Base-by-base conservation (phyloP, 371 early-diverging fungal genomes). In the Furculomyces boomerangus region DNA sequence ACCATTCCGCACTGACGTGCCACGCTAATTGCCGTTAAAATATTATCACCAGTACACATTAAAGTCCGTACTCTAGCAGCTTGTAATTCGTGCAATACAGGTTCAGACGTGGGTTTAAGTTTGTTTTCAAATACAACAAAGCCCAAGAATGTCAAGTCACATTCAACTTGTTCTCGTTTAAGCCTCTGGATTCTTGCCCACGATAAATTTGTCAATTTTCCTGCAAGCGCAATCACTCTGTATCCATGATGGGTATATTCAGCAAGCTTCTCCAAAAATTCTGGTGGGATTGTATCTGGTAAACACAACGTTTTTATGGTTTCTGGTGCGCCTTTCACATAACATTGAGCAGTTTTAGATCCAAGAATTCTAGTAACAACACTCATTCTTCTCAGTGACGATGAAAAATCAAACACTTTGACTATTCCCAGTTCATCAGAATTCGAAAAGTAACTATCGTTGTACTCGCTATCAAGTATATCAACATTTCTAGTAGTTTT, bases 41-140 rank as follows among this genome's bases (percentile, higher is more conserved):
- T 80, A 66, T 94, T 94, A 69, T 99, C 99, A 18, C 95, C 99
- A 0, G 99, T 99, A 65, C 97, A 96, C 98, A 99, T 99, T 47
- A 95, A 78, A 66, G 83, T 85, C 30, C 91, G 77, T 53, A 99
- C 90, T 24, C 77, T 77, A n/a, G 99, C 99, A 27, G 72, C 72
- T 32, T 78, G 76, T 22, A 99, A 77, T 26, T 81, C 83, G 27
- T 75, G 65, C n/a, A 99, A 79, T 0, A 91, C 89, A 1, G 77
- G 67, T 13, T 74, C 70, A 0, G 98, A 89, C 1, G 82, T 84
- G 2, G 83, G 78, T 64, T 99, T 99, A 22, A 98, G 73, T 71
- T 92, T 93, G 75, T 99, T 99, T 64, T 97, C 98, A 78, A 99
- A 99, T 20, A 99, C 79, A 53, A 99, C 77, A 57, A 99, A 90